phyloP scores from a whole-genome alignment of 2,329 filamentous ascomycete genomes.

The Aspergillus unguis region DNA sequence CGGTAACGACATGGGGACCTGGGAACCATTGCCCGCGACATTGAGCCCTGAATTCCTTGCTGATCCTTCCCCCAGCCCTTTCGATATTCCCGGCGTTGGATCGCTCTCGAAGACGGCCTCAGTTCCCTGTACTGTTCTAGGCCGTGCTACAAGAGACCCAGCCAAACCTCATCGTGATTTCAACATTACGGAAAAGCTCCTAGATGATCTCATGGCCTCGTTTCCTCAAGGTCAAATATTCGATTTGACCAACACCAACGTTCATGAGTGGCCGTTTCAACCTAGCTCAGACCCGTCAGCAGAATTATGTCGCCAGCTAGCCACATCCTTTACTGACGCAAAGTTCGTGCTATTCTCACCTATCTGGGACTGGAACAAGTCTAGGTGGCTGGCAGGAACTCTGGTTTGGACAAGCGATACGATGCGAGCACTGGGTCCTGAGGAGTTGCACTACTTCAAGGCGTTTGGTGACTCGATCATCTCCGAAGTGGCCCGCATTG shows the following conservation, averaged over 20 bases:
- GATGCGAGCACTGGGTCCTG: constrained; percentile 15
- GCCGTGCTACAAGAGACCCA: constrained; percentile 12
- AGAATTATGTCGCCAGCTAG: constrained; percentile 12
- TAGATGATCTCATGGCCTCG: constrained; percentile 17
- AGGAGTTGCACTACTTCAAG: constrained; percentile 33
- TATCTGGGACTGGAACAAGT: constrained; percentile 30
- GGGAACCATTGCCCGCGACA: constrained; percentile 21
- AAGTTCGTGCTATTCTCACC: constrained; percentile 28
- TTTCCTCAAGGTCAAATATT: constrained; percentile 28
- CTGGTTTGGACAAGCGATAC: constrained; percentile 24
- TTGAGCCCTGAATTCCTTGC: constrained; percentile 15
- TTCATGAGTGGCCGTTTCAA: neutral
- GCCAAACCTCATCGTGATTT: neutral
- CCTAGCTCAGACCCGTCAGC: neutral
- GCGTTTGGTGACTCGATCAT: constrained; percentile 36
- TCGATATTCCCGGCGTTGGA: constrained; percentile 15
- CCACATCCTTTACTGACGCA: constrained; percentile 19
- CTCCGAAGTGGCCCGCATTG: constrained; percentile 36
- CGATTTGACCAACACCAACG: constrained; percentile 11
- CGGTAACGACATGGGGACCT: constrained; percentile 17
- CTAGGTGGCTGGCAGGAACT: constrained; percentile 31
- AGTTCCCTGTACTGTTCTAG: constrained; percentile 19
- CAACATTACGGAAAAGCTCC: constrained; percentile 17
- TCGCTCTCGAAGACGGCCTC: constrained; percentile 14
- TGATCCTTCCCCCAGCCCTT: constrained; percentile 13